Base-by-base conservation (phyloP, 768 basidiomycete genomes). In the Amanita thiersii region DNA sequence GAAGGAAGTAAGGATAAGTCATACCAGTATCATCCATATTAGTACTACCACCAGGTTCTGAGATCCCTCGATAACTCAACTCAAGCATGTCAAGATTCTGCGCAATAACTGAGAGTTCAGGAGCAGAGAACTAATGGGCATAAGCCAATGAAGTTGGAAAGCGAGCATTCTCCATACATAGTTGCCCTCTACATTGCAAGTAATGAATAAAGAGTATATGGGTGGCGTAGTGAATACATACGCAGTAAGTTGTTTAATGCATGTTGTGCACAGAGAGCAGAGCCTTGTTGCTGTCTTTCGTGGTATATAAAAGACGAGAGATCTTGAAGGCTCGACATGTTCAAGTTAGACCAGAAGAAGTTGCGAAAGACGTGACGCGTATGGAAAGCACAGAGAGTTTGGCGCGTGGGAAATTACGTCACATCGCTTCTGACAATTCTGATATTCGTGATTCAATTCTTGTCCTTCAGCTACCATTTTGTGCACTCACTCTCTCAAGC, bases 1-100 rank as follows among this genome's bases (percentile, higher is more conserved):
- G 18, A 46, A 20, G 3, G 26, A 15, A 36, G 35, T 33, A 15
- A 4, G 35, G n/a, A n/a, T 37, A 36, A 30, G 15, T 42, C 52
- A 24, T 47, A 79, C 89, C 91, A 19, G 88, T 89, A 57, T 93
- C 91, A 51, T 96, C 91, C 85, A 92, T 88, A 55, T 96, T 96
- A 46, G 72, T 67, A 61, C 83, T 82, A 30, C 62, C 20, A 61
- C 65, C 24, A 58, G 51, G 56, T 67, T 68, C 34, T 58, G 64
- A 37, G 70, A 66, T 43, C 77, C 69, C 4, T n/a, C 30, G 36
- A 48, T 79, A 81, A 42, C 67, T 66, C 43, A 65, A 64, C 54
- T 90, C 88, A 7, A 86, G 66, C 4, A 58, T 52, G 56, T 90
- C 88, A 6, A 91, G 59, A 44, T 67, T 65, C n/a, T 60, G 65